A percentile compares a stretch with the other conserved stretches of the same genome.
phyloP scores from a whole-genome alignment of 345 rosid species.

The Hirschfeldia incana region DNA sequence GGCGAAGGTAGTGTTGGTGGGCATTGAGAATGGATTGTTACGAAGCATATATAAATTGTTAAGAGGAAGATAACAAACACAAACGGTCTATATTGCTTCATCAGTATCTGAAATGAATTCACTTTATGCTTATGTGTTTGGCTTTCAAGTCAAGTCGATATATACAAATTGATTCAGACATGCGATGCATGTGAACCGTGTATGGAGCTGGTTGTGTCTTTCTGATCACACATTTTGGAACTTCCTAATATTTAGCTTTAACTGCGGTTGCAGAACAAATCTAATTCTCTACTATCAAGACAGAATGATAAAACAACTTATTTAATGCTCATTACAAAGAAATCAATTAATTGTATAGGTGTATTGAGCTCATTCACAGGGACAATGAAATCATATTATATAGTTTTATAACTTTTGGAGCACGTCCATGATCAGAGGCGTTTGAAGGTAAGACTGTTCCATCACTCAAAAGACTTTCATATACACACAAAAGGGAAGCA shows the following conservation, averaged over 20 bases:
- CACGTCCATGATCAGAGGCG: background rate
- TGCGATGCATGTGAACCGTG: conserved; percentile 1
- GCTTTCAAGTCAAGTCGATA: background rate
- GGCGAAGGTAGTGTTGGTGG: background rate
- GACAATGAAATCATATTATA: background rate
- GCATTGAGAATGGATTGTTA: background rate
- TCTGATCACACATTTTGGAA: background rate
- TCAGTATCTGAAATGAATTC: background rate
- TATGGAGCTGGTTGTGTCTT: background rate
- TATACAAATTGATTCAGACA: background rate
- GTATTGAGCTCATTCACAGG: background rate
- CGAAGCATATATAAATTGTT: background rate
- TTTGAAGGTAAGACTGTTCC: conserved; percentile 9
- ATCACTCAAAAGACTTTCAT: conserved; percentile 33
- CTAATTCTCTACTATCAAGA: background rate
- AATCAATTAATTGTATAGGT: background rate
- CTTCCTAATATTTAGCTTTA: background rate
- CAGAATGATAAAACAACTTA: background rate
- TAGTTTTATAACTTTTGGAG: background rate
- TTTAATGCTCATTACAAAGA: background rate
- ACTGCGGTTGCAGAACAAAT: background rate
- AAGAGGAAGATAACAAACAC: background rate
- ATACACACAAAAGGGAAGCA: conserved; percentile 29
- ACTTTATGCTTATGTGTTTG: background rate
- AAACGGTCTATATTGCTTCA: background rate